Conservation (phyloP, 2,329 filamentous ascomycete species). For the Penicillium olsonii region DNA sequence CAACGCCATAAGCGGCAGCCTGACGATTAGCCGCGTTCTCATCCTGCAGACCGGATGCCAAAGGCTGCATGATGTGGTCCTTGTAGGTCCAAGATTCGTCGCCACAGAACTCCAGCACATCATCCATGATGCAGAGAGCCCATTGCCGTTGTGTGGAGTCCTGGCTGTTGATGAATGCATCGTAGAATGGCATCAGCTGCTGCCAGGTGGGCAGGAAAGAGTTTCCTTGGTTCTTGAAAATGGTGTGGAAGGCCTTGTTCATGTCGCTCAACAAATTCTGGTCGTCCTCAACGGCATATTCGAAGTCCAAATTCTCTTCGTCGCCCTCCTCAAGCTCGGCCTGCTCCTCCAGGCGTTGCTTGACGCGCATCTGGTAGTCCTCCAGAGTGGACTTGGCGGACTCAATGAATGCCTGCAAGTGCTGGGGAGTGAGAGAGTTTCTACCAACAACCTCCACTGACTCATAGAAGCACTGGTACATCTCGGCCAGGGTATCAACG, state of each 20-base stretch:
- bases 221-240: slow-evolving; percentile 93
- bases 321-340: slow-evolving; percentile 85
- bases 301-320: slow-evolving; percentile 80
- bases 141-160: slow-evolving; percentile 95
- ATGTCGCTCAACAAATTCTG: slow-evolving; percentile 96
- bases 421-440: slow-evolving; percentile 72
- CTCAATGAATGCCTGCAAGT: slow-evolving; percentile 87
- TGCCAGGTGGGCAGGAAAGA: slow-evolving; percentile 88
- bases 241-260: slow-evolving; percentile 99
- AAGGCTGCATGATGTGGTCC: slow-evolving; percentile 80
- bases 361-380: slow-evolving; percentile 88
- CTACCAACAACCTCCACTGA: slow-evolving; percentile 92
- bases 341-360: slow-evolving; percentile 78
- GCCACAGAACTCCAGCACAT: slow-evolving; percentile 96
- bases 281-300: slow-evolving; percentile 94
- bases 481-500: slow-evolving; percentile 93
- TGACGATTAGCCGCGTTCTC: slow-evolving; percentile 87
- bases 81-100: slow-evolving; percentile 84
- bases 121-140: slow-evolving; percentile 98
- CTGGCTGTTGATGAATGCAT: slow-evolving; percentile 73
- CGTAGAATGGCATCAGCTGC: slow-evolving; percentile 79
- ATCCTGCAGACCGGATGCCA: slow-evolving; percentile 84
- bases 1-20: slow-evolving; percentile 93
- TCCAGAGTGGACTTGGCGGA: slow-evolving; percentile 81
- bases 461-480: slow-evolving; percentile 99